Evolutionary conservation across 2,329 filamentous ascomycete species (phyloP), one percentile per base, ranked within the genome.

Genomic region (Hypomyces rosellus): DNA sequence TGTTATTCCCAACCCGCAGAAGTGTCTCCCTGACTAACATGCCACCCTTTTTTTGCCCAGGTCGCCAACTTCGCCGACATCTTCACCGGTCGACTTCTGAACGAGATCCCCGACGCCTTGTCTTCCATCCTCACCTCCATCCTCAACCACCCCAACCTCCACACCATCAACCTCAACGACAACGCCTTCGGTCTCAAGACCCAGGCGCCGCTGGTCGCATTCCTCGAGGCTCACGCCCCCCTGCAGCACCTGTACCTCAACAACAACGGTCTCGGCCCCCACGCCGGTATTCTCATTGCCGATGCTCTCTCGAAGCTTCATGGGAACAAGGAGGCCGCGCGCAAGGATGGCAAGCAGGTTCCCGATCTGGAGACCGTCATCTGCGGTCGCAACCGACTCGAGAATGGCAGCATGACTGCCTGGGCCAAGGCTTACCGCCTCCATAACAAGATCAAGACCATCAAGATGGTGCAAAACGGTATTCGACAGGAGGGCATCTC

Each of bases 381-480:
- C 63, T 99, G 93, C 69, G 93, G 93, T 39, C 88, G 93, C 58
- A 99, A 99, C 73, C 80, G 93, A 58, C 78, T 99, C 45, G 93
- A 99, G 74, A 96, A 91, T 62, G 93, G 92, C 59, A 93, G 86
- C 65, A 99, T 99, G 93, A 82, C 81, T 13, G 91, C 92, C 0
- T 99, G 93, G 93, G 90, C 91, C 39, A 87, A 86, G 67, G 80
- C 89, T 1, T 96, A 89, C 68, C 82, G 84, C 61, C 84, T 92
- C 51, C 89, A 97, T 66, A 83, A 80, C 57, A 85, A 86, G 51
- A 80, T 99, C 56, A 87, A 85, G 70, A 84, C 84, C 52, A 82
- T 99, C 59, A 95, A 92, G 77, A 97, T 99, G 93, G 89, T 95
- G 22, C 93, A 97, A 71, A 97, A 99, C 67, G 93, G 93, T 47